Evolutionary conservation across 345 rosid genomes (phyloP).

Genomic region (Salix purpurea): DNA sequence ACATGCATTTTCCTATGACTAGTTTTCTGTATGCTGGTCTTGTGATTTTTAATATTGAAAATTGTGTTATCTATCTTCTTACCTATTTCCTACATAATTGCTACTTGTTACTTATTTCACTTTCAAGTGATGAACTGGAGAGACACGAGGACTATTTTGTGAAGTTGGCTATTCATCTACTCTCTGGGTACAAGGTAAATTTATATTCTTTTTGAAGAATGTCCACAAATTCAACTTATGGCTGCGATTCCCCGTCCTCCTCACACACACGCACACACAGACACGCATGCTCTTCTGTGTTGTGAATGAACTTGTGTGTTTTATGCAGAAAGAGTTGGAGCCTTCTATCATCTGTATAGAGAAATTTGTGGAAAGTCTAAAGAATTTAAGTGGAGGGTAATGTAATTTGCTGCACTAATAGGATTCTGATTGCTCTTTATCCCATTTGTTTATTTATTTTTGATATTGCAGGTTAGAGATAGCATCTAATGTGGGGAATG

Average conservation of each 20-base stretch:
- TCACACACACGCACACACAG: background rate
- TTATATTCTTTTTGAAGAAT: background rate
- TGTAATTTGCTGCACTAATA: constrained; percentile 7
- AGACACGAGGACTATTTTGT: constrained; percentile 71
- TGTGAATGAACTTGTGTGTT: constrained; percentile 1
- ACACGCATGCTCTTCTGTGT: too few species aligned
- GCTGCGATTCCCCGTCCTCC: background rate
- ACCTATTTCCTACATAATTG: constrained; percentile 1
- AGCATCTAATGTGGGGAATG: constrained; percentile 38
- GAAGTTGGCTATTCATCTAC: constrained; percentile 61
- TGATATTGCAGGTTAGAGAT: constrained; percentile 51
- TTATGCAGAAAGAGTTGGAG: constrained; percentile 68
- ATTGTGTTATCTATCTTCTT: background rate
- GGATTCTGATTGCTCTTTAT: constrained; percentile 11
- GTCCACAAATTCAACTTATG: background rate
- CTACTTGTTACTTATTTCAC: constrained; percentile 23
- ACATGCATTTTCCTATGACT: background rate
- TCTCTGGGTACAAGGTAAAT: constrained; percentile 68
- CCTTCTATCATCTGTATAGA: constrained; percentile 66
- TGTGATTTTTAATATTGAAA: background rate
- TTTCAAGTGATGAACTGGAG: constrained; percentile 74
- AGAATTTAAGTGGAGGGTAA: constrained; percentile 37
- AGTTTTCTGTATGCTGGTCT: background rate
- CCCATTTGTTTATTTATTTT: background rate
- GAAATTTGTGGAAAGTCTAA: constrained; percentile 84